A percentile compares a stretch with the other conserved stretches of the same genome.
Conservation (phyloP, 177 flowering plant genomes). For the Telopea speciosissima region DNA sequence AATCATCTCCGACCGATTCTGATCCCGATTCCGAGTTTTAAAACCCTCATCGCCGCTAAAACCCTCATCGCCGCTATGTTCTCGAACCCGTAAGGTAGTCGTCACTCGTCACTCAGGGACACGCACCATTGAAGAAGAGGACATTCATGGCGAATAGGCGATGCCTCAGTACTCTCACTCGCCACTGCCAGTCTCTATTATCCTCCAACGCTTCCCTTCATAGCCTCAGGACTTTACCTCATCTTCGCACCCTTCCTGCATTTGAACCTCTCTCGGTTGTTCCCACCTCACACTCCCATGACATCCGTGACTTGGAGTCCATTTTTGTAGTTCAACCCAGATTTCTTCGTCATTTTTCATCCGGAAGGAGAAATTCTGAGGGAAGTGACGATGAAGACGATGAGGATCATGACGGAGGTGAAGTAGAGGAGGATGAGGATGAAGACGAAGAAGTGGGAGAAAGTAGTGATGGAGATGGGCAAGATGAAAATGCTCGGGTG, state of each 20-base stretch:
- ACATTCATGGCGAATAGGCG: slow-evolving; percentile 55
- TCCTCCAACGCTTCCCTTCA: slow-evolving; percentile 14
- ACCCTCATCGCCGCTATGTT: too few relatives aligned
- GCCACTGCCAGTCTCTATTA: slow-evolving; percentile 30
- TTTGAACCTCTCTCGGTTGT: slow-evolving; percentile 1
- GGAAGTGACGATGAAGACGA: not conserved
- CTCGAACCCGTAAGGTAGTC: too few relatives aligned
- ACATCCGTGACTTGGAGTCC: slow-evolving; percentile 6
- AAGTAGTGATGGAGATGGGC: slow-evolving; percentile 11
- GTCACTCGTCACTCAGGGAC: not conserved
- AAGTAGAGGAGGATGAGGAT: slow-evolving; percentile 11
- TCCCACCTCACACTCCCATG: slow-evolving; percentile 9
- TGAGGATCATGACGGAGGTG: slow-evolving; percentile 1
- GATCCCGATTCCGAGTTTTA: too few relatives aligned
- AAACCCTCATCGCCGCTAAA: too few relatives aligned
- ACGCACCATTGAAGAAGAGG: not conserved
- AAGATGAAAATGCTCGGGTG: slow-evolving; percentile 10
- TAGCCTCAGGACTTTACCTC: slow-evolving; percentile 1
- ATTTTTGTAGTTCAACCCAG: not conserved
- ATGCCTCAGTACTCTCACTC: slow-evolving; percentile 35
- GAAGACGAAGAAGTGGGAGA: slow-evolving; percentile 27
- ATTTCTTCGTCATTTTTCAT: slow-evolving; percentile 33
- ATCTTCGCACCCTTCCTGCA: slow-evolving; percentile 5
- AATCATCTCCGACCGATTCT: too few relatives aligned
- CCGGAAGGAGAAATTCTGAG: slow-evolving; percentile 14